Percentiles rank a stretch among this genome's conserved stretches.
These are phyloP conservation scores for Auricularia auricula-judae DNA, from an alignment of 768 basidiomycete genomes.

Conservation along the genomic window DNA sequence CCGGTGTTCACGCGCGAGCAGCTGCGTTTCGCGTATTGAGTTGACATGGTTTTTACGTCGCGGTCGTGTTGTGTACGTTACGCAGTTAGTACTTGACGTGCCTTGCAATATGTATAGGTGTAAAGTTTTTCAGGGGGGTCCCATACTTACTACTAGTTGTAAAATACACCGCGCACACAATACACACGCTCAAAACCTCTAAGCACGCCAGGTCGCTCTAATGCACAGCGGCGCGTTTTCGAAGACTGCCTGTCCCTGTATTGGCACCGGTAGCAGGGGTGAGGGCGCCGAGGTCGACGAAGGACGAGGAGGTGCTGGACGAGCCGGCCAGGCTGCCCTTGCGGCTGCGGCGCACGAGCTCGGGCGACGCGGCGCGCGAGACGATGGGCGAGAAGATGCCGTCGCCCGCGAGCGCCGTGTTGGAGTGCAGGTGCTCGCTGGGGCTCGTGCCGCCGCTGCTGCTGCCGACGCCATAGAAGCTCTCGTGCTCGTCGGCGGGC, in stretches of 20 bases:
- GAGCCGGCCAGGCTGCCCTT: neutral
- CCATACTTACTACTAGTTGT: neutral
- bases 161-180: neutral
- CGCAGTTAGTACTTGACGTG: neutral
- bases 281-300: neutral
- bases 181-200: too few species aligned
- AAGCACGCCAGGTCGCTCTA: too few species aligned
- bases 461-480: neutral
- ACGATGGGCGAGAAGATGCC: constrained; percentile 63
- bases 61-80: neutral
- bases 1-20: constrained; percentile 87
- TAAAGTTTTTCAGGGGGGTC: neutral
- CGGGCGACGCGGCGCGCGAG: constrained; percentile 57
- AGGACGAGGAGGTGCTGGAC: neutral
- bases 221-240: neutral
- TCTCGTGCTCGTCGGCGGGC: neutral
- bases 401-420: constrained; percentile 52
- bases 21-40: constrained; percentile 55
- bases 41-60: constrained; percentile 14
- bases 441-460: neutral
- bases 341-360: constrained; percentile 17
- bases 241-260: neutral
- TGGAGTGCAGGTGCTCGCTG: constrained; percentile 29
- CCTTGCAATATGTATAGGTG: neutral
- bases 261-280: neutral